Base-by-base conservation (phyloP, 1,284 basidiomycete genomes). In the Moesziomyces antarcticus region DNA sequence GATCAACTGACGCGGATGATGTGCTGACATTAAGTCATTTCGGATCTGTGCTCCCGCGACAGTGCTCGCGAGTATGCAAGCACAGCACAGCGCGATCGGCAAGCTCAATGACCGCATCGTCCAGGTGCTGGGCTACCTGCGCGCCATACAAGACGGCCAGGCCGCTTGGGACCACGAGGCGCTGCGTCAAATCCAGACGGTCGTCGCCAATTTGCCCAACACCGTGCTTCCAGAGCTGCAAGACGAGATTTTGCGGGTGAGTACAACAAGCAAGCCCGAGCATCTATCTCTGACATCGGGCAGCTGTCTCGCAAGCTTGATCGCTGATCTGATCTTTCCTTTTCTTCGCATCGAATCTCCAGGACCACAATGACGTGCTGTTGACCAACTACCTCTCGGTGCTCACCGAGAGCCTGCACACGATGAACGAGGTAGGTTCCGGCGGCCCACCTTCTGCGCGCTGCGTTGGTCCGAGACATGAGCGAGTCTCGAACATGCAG, bases 321-420 rank as follows among this genome's bases (percentile, higher is more conserved):
- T 25, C n/a, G 46, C 55, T 63, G 43, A 69, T 40, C 47, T 43
- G n/a, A 42, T 27, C 42, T 14, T 30, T 20, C 27, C 10, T 6
- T 27, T 10, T 35, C 25, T 41, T 25, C 11, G 14, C 5, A 14
- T 25, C 3, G 33, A 25, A n/a, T 22, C 27, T 30, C 22, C 50
- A 96, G 93, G 96, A 99, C 88, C 93, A 95, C 85, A 92, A 93
- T 82, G 95, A 99, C 82, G 93, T 95, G 10, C 92, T 97, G 71
- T 87, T 99, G 24, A 97, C 93, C 1, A 90, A 91, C 10, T 93
- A 94, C 84, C 87, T 99, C 18, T 91, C 93, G 0, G 89, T 90
- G 10, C 85, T 98, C 71, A 98, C 94, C 0, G 94, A 93, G 84
- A 92, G 92, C 41, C 88, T 96, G 8, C 91, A 91, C 73, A 88